A percentile compares a stretch with the other conserved stretches of the same genome.
These are phyloP conservation scores for Cladosporium velox DNA, from an alignment of 2,329 filamentous ascomycete genomes.

Conservation along the genomic window DNA sequence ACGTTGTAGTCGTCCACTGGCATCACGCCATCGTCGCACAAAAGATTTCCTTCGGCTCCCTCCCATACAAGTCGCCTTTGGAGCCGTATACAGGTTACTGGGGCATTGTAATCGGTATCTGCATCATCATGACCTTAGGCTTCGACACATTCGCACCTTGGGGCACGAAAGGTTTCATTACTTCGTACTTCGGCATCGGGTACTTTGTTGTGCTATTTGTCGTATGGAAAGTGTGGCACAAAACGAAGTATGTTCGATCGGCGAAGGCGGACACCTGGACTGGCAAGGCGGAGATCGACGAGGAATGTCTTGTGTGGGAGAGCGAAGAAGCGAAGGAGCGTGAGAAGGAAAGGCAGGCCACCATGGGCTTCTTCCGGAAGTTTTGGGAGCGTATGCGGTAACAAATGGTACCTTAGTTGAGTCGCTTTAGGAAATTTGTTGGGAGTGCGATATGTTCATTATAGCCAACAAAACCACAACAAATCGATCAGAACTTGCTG, in stretches of 20 bases:
- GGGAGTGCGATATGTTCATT: background rate
- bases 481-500: background rate
- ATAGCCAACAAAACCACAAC: background rate
- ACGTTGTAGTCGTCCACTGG: slow-evolving; percentile 36
- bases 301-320: slow-evolving; percentile 31
- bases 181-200: slow-evolving; percentile 36
- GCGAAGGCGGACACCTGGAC: slow-evolving; percentile 49
- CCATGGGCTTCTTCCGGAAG: slow-evolving; percentile 12
- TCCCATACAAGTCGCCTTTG: slow-evolving; percentile 50
- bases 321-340: slow-evolving; percentile 21
- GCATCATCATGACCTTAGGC: slow-evolving; percentile 61
- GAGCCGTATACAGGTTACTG: slow-evolving; percentile 57
- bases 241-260: slow-evolving; percentile 54
- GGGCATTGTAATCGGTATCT: slow-evolving; percentile 57
- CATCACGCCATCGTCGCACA: slow-evolving; percentile 58
- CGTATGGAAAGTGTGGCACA: slow-evolving; percentile 67
- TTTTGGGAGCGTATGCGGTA: slow-evolving; percentile 14
- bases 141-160: slow-evolving; percentile 58
- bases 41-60: slow-evolving; percentile 47
- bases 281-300: slow-evolving; percentile 51
- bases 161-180: slow-evolving; percentile 51
- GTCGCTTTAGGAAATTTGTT: background rate
- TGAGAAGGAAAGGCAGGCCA: slow-evolving; percentile 28
- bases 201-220: slow-evolving; percentile 54
- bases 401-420: background rate